A percentile compares a stretch with the other conserved stretches of the same genome.
phyloP scores from a whole-genome alignment of 768 basidiomycete species.

The Favolaschia claudopus region DNA sequence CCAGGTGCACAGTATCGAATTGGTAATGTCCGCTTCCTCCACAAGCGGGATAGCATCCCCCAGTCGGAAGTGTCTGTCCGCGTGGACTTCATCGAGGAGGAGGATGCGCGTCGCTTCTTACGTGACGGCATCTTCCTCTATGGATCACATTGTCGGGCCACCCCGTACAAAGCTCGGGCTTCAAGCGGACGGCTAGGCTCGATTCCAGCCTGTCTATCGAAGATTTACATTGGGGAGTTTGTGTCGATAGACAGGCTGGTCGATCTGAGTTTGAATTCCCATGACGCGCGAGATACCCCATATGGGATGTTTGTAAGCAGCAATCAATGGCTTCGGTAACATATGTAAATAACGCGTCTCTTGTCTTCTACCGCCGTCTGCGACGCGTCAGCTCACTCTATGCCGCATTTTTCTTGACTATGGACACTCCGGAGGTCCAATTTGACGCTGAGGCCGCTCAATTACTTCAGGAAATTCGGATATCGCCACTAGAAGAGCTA shows the following conservation, averaged over 20 bases:
- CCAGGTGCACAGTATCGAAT: no score
- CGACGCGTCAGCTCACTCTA: not conserved
- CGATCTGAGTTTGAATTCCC: not conserved
- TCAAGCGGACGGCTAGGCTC: no score
- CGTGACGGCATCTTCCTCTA: no score
- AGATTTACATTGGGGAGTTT: no score
- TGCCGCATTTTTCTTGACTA: not conserved
- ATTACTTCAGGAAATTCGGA: not conserved
- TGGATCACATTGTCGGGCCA: no score
- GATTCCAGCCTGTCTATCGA: constrained; percentile 2
- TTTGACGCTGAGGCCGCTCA: not conserved
- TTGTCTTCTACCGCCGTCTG: not conserved
- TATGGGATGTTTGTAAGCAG: not conserved
- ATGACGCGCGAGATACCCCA: not conserved
- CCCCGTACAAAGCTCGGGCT: no score
- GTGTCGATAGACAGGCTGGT: constrained; percentile 8
- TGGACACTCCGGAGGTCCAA: not conserved
- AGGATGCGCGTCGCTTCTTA: no score
- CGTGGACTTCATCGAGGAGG: no score
- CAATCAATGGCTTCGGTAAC: not conserved
- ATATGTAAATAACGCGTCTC: not conserved
- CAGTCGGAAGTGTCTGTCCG: no score
- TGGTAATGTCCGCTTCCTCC: no score
- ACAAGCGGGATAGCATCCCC: no score
- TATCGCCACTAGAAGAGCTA: not conserved